Evolutionary conservation across 1,284 basidiomycete genomes (phyloP), one percentile per base, ranked within the genome.

Genomic region (Cronartium ribicola): DNA sequence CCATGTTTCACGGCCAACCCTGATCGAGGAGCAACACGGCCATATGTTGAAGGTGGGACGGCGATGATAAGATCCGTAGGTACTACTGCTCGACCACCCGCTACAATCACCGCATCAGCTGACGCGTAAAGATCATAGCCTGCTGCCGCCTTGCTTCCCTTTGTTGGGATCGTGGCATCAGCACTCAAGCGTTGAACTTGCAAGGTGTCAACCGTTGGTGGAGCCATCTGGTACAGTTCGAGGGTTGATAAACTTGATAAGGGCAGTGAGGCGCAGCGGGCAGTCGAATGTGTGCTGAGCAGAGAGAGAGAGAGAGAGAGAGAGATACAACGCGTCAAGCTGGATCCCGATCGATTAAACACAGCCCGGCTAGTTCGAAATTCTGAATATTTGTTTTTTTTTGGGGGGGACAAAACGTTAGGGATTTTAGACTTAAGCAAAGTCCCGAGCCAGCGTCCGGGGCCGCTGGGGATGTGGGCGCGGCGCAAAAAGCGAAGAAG

Each of bases 101-200:
- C 72, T 0, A n/a, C 46, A n/a, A 63, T 69, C 29, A 57, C 14
- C 10, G 48, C 65, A 36, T 62, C 48, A 5, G 63, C 44, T 11
- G 68, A 90, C 88, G 90, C 90, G 83, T 93, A 96, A 55, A 98
- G 84, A 82, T 98, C 95, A 80, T 98, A 95, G 2, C 95, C 95
- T 2, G 95, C 95, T 1, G 95, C 87, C 62, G 90, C 84, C 1
- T 87, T 82, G 5, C 91, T 94, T 0, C 95, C 95, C 75, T 92
- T 87, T 11, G 91, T 94, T 0, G 96, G 95, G 37, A 96, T 81
- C 76, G 83, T 90, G 17, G 92, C 96, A 78, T 88, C 89, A 13
- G 88, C 86, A 1, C 90, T 90, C 63, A 91, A 87, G 46, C 89
- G 87, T 81, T 96, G 95, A 78, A 98, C 88, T 67, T 74, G 64